A percentile compares a stretch with the other conserved stretches of the same genome.
Conservation (phyloP, 768 basidiomycete species). For the Pisolithus orientalis region DNA sequence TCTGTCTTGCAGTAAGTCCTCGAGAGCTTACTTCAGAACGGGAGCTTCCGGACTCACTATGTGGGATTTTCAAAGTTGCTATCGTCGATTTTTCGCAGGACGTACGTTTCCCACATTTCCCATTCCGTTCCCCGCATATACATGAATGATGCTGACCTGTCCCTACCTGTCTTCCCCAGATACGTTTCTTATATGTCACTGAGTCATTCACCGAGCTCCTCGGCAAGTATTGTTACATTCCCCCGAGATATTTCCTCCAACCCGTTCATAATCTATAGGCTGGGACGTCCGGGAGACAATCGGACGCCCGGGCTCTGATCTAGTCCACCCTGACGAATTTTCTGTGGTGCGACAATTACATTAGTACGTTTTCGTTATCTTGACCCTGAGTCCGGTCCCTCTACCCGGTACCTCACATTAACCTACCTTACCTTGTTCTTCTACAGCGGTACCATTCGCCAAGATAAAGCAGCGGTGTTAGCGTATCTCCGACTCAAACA, state of each 20-base stretch:
- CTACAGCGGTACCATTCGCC: slow-evolving; percentile 62
- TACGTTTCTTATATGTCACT: slow-evolving; percentile 61
- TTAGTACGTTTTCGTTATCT: slow-evolving; percentile 41
- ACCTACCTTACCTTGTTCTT: neutral
- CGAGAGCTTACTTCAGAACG: slow-evolving; percentile 1
- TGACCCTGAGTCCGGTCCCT: neutral
- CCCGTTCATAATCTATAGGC: slow-evolving; percentile 34
- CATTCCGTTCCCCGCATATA: neutral
- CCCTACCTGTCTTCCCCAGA: slow-evolving; percentile 32
- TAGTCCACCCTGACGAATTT: slow-evolving; percentile 80
- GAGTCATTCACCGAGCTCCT: slow-evolving; percentile 60
- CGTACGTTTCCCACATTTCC: slow-evolving; percentile 30
- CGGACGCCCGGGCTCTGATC: slow-evolving; percentile 61
- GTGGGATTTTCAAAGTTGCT: slow-evolving; percentile 41
- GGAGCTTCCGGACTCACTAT: slow-evolving; percentile 6
- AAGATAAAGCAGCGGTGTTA: slow-evolving; percentile 75
- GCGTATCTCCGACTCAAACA: slow-evolving; percentile 76
- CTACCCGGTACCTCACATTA: neutral
- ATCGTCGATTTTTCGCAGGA: slow-evolving; percentile 79
- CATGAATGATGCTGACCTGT: neutral
- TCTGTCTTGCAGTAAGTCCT: slow-evolving; percentile 70
- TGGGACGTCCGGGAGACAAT: slow-evolving; percentile 70
- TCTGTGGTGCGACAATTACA: slow-evolving; percentile 59
- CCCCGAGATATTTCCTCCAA: neutral
- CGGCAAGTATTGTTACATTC: slow-evolving; percentile 31